phyloP scores from a whole-genome alignment of 140 eudicot species.

The Senecio squalidus region DNA sequence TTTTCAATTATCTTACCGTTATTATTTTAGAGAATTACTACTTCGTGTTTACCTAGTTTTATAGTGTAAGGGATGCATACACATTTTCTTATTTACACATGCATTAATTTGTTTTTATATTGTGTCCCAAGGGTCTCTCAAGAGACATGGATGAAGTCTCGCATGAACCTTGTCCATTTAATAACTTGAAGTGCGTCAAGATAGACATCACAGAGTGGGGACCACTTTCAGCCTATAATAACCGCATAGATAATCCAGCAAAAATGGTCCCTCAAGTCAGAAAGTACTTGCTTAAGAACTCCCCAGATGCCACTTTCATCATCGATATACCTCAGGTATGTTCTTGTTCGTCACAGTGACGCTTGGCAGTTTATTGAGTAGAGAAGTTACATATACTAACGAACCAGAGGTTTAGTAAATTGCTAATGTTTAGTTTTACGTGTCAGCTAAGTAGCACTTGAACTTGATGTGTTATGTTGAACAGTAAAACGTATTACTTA shows the following conservation, averaged over 20 bases:
- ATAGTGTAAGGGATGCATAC: no score
- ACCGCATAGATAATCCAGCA: neutral
- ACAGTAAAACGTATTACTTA: no score
- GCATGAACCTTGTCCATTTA: neutral
- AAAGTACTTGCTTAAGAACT: neutral
- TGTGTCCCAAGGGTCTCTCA: neutral
- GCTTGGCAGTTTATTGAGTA: no score
- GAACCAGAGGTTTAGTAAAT: no score
- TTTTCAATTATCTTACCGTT: no score
- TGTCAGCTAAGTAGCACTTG: no score
- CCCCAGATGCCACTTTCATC: conserved; percentile 5
- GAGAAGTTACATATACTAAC: no score
- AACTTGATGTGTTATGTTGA: no score
- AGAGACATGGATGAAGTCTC: neutral
- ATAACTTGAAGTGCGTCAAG: neutral
- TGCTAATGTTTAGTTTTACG: no score
- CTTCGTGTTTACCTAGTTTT: neutral
- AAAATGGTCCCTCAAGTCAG: neutral
- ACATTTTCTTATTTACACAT: no score
- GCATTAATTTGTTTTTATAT: neutral
- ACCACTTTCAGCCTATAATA: neutral
- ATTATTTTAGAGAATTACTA: neutral
- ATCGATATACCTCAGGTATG: conserved; percentile 6
- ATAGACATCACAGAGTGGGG: neutral
- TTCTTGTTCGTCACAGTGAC: no score